Percentiles rank a stretch among this genome's conserved stretches.
Evolutionary conservation across 2,329 filamentous ascomycete species (phyloP).

Genomic region (Dissoconium aciculare): DNA sequence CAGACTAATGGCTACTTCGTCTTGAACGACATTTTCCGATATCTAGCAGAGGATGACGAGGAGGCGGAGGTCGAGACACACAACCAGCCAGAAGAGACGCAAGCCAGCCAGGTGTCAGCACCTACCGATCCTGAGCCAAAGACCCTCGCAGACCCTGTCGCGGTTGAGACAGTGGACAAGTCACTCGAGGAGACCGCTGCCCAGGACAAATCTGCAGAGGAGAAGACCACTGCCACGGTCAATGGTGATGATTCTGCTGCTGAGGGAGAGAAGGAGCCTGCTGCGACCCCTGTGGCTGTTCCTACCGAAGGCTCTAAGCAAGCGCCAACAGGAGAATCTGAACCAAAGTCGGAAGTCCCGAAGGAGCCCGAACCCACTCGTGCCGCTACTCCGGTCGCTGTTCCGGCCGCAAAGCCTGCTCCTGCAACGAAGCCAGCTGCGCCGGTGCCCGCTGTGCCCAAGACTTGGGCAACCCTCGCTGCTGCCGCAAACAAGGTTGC

Average conservation of each 20-base stretch:
- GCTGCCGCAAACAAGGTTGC: constrained; percentile 33
- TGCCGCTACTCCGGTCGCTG: constrained; percentile 25
- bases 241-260: constrained; percentile 18
- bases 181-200: constrained; percentile 54
- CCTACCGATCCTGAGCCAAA: constrained; percentile 23
- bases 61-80: constrained; percentile 35
- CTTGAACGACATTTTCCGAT: constrained; percentile 94
- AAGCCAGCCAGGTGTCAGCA: constrained; percentile 27
- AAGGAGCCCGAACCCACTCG: constrained; percentile 44
- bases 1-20: constrained; percentile 97
- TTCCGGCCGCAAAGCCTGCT: constrained; percentile 39
- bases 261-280: constrained; percentile 27
- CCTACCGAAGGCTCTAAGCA: constrained; percentile 26
- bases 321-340: constrained; percentile 19
- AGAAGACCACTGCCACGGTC: constrained; percentile 19
- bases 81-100: constrained; percentile 21
- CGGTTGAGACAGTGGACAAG: constrained; percentile 45
- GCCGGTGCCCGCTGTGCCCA: constrained; percentile 38
- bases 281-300: constrained; percentile 18
- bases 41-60: constrained; percentile 72
- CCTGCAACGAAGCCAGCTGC: constrained; percentile 38
- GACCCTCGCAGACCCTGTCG: constrained; percentile 23
- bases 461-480: constrained; percentile 59
- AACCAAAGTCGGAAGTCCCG: constrained; percentile 42
- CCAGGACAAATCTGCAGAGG: constrained; percentile 17